phyloP scores from a whole-genome alignment of 106 monocot genomes.

The Amphibolis antarctica region DNA sequence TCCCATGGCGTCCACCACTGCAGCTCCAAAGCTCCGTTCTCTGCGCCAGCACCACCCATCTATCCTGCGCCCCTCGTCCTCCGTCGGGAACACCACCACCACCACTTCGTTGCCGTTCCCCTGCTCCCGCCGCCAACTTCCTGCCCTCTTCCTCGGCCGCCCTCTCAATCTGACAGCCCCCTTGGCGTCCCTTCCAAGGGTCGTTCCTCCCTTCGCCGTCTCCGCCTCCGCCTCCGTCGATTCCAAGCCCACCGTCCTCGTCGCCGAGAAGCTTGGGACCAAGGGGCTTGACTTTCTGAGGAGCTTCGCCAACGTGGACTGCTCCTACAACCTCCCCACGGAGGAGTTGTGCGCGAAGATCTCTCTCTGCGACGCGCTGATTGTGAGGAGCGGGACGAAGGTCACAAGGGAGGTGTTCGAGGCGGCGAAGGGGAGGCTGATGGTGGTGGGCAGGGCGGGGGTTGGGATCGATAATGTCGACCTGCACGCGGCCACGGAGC shows the following conservation, averaged over 20 bases:
- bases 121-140: neutral
- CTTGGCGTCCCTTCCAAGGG: neutral
- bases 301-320: conserved; percentile 16
- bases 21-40: neutral
- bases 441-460: conserved; percentile 19
- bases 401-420: conserved; percentile 20
- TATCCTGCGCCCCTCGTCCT: neutral
- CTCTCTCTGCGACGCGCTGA: conserved; percentile 18
- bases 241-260: conserved; percentile 12
- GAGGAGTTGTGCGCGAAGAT: conserved; percentile 19
- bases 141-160: conserved; percentile 1
- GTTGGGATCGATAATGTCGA: conserved; percentile 23
- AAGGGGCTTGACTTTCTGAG: conserved; percentile 13
- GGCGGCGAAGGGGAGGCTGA: conserved; percentile 16
- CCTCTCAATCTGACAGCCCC: neutral
- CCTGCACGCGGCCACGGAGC: conserved; percentile 18
- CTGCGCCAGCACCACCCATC: neutral
- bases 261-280: conserved; percentile 19
- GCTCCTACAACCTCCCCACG: conserved; percentile 16
- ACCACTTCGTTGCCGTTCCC: neutral
- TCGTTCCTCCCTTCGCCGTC: neutral
- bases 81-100: neutral
- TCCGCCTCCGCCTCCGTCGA: conserved; percentile 3
- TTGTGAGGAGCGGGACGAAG: conserved; percentile 20
- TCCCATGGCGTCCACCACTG: neutral